phyloP scores from a whole-genome alignment of 140 eudicot genomes.

The Ambrosia hybrid region DNA sequence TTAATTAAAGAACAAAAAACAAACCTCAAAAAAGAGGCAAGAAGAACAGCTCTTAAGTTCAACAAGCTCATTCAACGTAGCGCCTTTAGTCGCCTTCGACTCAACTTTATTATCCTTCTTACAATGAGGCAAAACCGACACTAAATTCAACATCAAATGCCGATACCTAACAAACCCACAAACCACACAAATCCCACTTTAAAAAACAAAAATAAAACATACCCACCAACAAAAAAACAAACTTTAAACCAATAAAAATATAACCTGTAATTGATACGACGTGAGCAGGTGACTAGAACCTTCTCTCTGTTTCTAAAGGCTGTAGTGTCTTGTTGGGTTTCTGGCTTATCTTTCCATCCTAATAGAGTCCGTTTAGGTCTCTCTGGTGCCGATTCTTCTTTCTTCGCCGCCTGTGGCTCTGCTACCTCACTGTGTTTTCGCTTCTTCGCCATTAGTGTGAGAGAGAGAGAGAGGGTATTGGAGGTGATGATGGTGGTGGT shows the following conservation, averaged over 20 bases:
- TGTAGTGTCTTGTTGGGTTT: slow-evolving; percentile 16
- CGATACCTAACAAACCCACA: slow-evolving; percentile 53
- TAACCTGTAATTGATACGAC: slow-evolving; percentile 80
- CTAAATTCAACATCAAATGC: slow-evolving; percentile 95
- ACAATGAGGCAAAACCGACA: slow-evolving; percentile 73
- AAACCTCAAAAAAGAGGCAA: slow-evolving; percentile 89
- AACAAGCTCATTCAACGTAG: slow-evolving; percentile 84
- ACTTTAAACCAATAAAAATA: not conserved
- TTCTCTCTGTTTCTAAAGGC: slow-evolving; percentile 76
- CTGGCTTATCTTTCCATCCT: slow-evolving; percentile 61
- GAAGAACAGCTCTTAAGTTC: slow-evolving; percentile 90
- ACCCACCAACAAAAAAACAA: too few species aligned
- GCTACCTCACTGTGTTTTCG: slow-evolving; percentile 71
- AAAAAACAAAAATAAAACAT: not conserved
- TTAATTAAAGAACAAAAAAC: not conserved
- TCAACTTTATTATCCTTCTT: slow-evolving; percentile 95
- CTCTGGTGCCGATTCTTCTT: slow-evolving; percentile 62
- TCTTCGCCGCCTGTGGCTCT: slow-evolving; percentile 30
- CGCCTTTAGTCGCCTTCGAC: slow-evolving; percentile 83
- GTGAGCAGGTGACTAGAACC: slow-evolving; percentile 89
- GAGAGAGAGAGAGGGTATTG: not conserved
- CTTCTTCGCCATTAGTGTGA: slow-evolving; percentile 65
- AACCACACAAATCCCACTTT: too few species aligned
- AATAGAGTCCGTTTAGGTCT: slow-evolving; percentile 79
- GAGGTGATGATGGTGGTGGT: not conserved